phyloP scores from a whole-genome alignment of 345 rosid genomes.

The Acer yangbiense region DNA sequence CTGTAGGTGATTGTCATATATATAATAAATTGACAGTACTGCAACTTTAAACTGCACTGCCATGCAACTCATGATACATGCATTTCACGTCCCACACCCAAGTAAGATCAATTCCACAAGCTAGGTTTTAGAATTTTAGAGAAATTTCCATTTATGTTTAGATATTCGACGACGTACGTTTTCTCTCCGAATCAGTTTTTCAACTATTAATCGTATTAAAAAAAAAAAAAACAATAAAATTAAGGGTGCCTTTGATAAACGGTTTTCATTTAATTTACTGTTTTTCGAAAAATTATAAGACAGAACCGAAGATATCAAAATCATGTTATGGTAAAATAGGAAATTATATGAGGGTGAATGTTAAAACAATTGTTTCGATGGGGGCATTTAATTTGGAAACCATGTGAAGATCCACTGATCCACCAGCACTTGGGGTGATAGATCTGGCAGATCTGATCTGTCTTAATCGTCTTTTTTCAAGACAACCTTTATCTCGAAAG shows the following conservation, averaged over 20 bases:
- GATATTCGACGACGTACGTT: too few relatives aligned
- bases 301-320: neutral
- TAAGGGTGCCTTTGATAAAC: too few relatives aligned
- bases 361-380: neutral
- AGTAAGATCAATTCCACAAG: neutral
- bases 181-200: too few relatives aligned
- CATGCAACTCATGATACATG: neutral
- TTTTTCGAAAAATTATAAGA: too few relatives aligned
- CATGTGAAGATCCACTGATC: constrained; percentile 7
- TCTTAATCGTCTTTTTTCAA: neutral
- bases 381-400: constrained; percentile 6
- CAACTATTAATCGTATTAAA: too few relatives aligned
- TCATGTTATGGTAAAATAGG: neutral
- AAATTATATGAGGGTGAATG: neutral
- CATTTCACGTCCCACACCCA: neutral
- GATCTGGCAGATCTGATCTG: neutral
- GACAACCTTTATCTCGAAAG: neutral
- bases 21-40: too few relatives aligned
- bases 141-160: neutral
- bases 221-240: too few relatives aligned
- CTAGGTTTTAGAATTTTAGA: too few relatives aligned
- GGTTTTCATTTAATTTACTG: too few relatives aligned
- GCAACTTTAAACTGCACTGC: too few relatives aligned
- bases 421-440: neutral
- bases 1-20: too few relatives aligned